These are phyloP conservation scores for Erythrophleum fordii DNA, from an alignment of 306 rosid species.

Conservation along the genomic window DNA sequence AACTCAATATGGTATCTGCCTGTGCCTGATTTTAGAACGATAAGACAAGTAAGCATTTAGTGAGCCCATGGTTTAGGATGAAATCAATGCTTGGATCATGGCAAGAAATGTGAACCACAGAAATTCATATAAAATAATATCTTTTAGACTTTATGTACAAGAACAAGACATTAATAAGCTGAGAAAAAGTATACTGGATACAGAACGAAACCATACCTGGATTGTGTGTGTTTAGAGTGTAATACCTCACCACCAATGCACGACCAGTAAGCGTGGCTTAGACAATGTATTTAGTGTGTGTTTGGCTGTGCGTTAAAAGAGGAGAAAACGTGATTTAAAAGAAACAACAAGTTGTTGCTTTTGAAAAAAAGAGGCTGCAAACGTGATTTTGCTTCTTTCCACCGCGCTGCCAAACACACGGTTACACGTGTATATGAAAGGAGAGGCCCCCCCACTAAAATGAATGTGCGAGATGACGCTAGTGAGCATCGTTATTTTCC, in stretches of 20 bases:
- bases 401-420: too few species aligned
- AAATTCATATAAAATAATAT: background rate
- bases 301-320: too few species aligned
- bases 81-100: background rate
- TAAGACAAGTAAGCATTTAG: background rate
- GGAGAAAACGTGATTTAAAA: too few species aligned
- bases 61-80: background rate
- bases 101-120: background rate
- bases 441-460: conserved; percentile 15
- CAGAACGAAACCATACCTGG: background rate
- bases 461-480: conserved; percentile 2
- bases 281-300: too few species aligned
- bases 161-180: background rate
- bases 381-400: too few species aligned
- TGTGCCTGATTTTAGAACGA: background rate
- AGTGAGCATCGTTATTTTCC: background rate
- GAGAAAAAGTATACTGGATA: background rate
- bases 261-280: background rate
- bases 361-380: too few species aligned
- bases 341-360: too few species aligned
- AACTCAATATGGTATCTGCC: background rate
- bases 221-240: background rate
- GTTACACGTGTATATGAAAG: background rate
- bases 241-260: background rate
- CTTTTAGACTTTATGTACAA: background rate